A percentile compares a stretch with the other conserved stretches of the same genome.
phyloP scores from a whole-genome alignment of 1,139 yeast genomes.

The Protomyces inouyei region DNA sequence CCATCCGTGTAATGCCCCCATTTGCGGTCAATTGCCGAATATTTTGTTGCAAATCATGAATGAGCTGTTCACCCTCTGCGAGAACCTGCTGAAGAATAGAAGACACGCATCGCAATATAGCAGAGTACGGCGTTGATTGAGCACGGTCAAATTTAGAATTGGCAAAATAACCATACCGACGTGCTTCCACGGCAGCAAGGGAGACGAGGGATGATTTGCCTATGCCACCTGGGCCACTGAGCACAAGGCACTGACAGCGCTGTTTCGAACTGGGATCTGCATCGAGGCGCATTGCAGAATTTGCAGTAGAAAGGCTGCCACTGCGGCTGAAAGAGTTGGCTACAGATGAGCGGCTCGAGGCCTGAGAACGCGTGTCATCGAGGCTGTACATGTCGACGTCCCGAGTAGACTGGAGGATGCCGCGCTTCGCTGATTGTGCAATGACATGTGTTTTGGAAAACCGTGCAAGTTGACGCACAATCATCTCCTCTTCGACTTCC shows the following conservation, averaged over 20 bases:
- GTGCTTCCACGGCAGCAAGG: slow-evolving; percentile 23
- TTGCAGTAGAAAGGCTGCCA: not conserved
- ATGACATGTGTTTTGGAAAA: slow-evolving; percentile 3
- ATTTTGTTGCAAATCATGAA: slow-evolving; percentile 10
- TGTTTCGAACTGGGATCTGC: not conserved
- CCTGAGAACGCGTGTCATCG: not conserved
- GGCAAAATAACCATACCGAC: slow-evolving; percentile 31
- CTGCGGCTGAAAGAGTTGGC: slow-evolving; percentile 2
- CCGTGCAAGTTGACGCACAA: slow-evolving; percentile 18
- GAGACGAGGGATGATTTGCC: slow-evolving; percentile 30
- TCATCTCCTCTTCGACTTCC: slow-evolving; percentile 21
- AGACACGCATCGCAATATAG: slow-evolving; percentile 27
- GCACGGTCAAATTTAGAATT: not conserved
- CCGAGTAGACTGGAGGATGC: not conserved
- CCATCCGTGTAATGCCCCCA: slow-evolving; percentile 24
- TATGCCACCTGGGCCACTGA: slow-evolving; percentile 31
- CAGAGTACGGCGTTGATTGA: slow-evolving; percentile 26
- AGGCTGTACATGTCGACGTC: not conserved
- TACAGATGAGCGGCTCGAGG: not conserved
- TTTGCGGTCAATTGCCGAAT: slow-evolving; percentile 11
- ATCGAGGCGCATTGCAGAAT: not conserved
- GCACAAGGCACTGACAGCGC: slow-evolving; percentile 21
- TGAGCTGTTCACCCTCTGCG: slow-evolving; percentile 26
- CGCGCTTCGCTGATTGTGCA: not conserved
- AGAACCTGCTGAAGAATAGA: slow-evolving; percentile 31